Conservation (phyloP, 2,329 filamentous ascomycete species). For the Arthrinium phaeospermum region DNA sequence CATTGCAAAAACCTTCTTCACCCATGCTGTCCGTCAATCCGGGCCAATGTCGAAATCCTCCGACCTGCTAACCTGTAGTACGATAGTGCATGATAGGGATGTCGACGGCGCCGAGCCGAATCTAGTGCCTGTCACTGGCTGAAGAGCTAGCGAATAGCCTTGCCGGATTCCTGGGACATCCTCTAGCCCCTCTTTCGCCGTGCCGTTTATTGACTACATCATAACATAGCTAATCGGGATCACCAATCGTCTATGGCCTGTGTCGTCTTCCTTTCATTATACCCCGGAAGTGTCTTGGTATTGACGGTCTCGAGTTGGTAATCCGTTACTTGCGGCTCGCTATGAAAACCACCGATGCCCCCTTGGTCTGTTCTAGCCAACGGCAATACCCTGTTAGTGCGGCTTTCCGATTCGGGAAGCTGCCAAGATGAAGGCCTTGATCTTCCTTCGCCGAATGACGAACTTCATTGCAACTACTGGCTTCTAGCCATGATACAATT, state of each 20-base stretch:
- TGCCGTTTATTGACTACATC: constrained; percentile 9
- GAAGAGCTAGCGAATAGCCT: constrained; percentile 1
- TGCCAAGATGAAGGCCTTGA: not conserved
- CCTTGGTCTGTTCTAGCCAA: not conserved
- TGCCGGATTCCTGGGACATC: not conserved
- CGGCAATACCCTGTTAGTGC: not conserved
- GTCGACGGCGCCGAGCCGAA: not conserved
- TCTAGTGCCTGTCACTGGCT: not conserved
- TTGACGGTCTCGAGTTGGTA: not conserved
- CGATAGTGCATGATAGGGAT: constrained; percentile 3
- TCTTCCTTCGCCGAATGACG: not conserved
- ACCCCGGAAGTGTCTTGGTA: not conserved
- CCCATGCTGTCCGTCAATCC: not conserved
- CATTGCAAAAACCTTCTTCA: not conserved
- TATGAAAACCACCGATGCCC: not conserved
- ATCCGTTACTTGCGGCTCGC: not conserved
- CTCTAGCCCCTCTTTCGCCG: not conserved
- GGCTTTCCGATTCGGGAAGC: constrained; percentile 2
- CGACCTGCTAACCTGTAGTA: not conserved
- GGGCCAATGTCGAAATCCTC: not conserved
- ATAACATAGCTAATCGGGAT: not conserved
- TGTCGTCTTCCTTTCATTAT: not conserved
- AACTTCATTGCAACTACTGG: not conserved
- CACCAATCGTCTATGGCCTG: not conserved
- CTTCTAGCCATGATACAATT: not conserved